Evolutionary conservation across 2,329 filamentous ascomycete species (phyloP), one percentile per base, ranked within the genome.

Genomic region (Scolecobasidium constrictum): DNA sequence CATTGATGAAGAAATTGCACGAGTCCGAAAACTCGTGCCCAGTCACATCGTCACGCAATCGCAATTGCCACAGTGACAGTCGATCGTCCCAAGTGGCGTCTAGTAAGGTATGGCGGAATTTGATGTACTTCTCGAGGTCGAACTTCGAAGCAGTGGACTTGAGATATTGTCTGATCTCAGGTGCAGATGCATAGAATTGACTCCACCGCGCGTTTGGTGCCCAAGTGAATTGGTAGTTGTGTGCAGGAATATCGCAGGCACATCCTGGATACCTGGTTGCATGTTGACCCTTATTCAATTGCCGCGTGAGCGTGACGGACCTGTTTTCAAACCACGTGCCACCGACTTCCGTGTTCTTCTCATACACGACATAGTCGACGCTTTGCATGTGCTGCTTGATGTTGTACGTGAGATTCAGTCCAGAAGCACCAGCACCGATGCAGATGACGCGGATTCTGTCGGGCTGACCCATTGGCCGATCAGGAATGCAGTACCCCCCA

Each of bases 231-330:
- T 64, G 68, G 55, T 73, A 86, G 17, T 79, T 77, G 54, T 83
- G 77, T 1, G 78, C 73, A 0, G 80, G 78, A 11, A 85, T 74
- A 55, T 84, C 79, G 49, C 81, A 85, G 34, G 77, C 64, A 1
- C 81, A 75, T 2, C 78, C 79, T 0, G 78, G 78, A 48, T 82
- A 83, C n/a, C n/a, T n/a, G n/a, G n/a, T n/a, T n/a, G n/a, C n/a
- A n/a, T n/a, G n/a, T n/a, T n/a, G n/a, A n/a, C n/a, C n/a, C n/a
- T n/a, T n/a, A n/a, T n/a, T n/a, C n/a, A n/a, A n/a, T n/a, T n/a
- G n/a, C n/a, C n/a, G n/a, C n/a, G n/a, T n/a, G n/a, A n/a, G n/a
- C n/a, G n/a, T n/a, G n/a, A n/a, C n/a, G n/a, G n/a, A 60, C 4
- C 57, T 13, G 16, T 69, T 69, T 42, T 67, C 62, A 47, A 62